A percentile compares a stretch with the other conserved stretches of the same genome.
Evolutionary conservation across 1,284 basidiomycete species (phyloP).

Genomic region (Tremellales sp.): DNA sequence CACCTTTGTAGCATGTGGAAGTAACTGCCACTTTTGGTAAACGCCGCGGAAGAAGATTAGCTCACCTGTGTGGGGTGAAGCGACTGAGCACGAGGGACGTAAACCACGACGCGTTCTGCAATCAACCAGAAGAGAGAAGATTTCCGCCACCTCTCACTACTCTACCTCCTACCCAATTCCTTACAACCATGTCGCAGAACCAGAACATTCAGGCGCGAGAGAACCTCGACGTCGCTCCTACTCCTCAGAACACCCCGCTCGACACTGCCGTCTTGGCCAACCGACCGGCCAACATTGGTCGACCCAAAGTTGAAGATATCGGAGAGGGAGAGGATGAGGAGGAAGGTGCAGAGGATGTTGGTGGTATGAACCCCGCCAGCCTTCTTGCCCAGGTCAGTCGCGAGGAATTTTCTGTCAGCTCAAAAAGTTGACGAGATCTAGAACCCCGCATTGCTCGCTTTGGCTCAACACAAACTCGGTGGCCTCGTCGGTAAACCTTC

Average conservation of each 20-base stretch:
- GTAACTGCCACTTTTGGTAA: too few relatives aligned
- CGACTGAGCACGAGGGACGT: too few relatives aligned
- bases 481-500: constrained; percentile 72
- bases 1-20: too few relatives aligned
- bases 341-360: constrained; percentile 52
- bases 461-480: constrained; percentile 64
- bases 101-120: too few relatives aligned
- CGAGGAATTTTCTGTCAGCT: neutral
- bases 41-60: too few relatives aligned
- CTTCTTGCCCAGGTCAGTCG: constrained; percentile 46
- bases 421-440: constrained; percentile 20
- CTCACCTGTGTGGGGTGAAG: constrained; percentile 15
- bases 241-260: constrained; percentile 76
- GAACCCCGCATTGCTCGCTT: constrained; percentile 55
- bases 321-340: constrained; percentile 54
- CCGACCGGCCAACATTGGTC: constrained; percentile 58
- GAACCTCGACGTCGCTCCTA: constrained; percentile 56
- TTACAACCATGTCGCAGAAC: constrained; percentile 35
- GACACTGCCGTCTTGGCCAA: constrained; percentile 63
- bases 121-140: too few relatives aligned
- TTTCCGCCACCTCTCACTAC: too few relatives aligned
- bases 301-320: constrained; percentile 66
- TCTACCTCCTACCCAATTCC: neutral
- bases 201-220: constrained; percentile 37
- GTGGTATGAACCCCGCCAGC: constrained; percentile 46